A percentile compares a stretch with the other conserved stretches of the same genome.
phyloP scores from a whole-genome alignment of 768 basidiomycete genomes.

The Leccinum truebloodii region DNA sequence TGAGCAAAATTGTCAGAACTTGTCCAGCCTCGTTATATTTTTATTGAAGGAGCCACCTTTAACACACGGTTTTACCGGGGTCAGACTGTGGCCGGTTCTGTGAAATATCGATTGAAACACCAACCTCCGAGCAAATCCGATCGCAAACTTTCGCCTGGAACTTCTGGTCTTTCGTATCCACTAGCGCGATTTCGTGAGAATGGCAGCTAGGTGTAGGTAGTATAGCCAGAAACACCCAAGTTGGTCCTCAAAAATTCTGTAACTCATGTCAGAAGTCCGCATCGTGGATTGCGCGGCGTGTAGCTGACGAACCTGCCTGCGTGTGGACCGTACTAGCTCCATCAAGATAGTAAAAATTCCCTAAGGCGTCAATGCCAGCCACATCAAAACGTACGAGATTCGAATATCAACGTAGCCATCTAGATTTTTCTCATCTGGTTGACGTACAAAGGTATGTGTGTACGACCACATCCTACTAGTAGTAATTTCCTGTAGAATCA shows the following conservation, averaged over 20 bases:
- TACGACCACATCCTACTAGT: too few species aligned
- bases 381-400: background rate
- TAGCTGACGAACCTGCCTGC: background rate
- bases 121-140: background rate
- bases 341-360: background rate
- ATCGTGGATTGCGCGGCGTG: background rate
- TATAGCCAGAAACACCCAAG: background rate
- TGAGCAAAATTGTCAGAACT: background rate
- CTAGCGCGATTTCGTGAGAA: conserved; percentile 4
- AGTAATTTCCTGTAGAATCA: background rate
- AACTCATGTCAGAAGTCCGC: background rate
- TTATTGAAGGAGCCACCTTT: background rate
- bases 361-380: background rate
- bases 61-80: background rate
- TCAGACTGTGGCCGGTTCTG: background rate
- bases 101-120: background rate
- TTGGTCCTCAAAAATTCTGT: background rate
- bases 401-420: background rate
- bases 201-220: background rate
- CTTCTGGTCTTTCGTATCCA: background rate
- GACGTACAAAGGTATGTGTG: background rate
- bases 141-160: background rate
- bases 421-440: background rate
- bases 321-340: background rate
- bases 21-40: background rate